Evolutionary conservation across 2,329 filamentous ascomycete genomes (phyloP).

Genomic region (Diaporthe longicolla): DNA sequence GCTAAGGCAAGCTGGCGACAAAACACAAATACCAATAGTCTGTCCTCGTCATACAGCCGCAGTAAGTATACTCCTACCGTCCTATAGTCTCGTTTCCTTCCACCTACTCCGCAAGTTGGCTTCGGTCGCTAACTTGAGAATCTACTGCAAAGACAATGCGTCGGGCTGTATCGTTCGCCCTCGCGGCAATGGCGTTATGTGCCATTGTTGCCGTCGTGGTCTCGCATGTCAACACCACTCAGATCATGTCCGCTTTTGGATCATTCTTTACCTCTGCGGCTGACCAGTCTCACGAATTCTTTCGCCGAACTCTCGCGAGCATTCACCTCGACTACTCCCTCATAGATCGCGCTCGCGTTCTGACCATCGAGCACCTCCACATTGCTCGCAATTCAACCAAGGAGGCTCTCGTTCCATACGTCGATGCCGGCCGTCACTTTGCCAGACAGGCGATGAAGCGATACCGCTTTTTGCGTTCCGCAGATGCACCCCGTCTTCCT

Average conservation of each 20-base stretch:
- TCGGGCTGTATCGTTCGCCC: not conserved
- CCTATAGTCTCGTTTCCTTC: not conserved
- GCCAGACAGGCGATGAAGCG: not conserved
- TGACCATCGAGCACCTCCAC: not conserved
- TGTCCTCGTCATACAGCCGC: not conserved
- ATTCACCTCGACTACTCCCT: not conserved
- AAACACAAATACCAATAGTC: not conserved
- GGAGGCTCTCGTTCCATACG: not conserved
- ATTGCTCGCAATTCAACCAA: not conserved
- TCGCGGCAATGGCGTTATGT: not conserved
- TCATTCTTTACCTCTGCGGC: not conserved
- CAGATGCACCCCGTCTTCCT: not conserved
- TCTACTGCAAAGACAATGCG: not conserved
- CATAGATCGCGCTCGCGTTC: not conserved
- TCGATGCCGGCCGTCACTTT: not conserved
- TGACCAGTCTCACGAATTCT: not conserved
- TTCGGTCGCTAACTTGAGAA: not conserved
- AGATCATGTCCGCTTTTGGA: not conserved
- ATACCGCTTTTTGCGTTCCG: not conserved
- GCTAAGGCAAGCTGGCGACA: conserved; percentile 4
- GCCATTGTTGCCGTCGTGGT: not conserved
- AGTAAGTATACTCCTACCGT: not conserved
- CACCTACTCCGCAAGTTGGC: not conserved
- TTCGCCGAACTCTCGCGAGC: not conserved
- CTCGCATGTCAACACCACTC: not conserved